These are phyloP conservation scores for Pachysandra terminalis DNA, from an alignment of 164 flowering plant genomes.

Conservation along the genomic window DNA sequence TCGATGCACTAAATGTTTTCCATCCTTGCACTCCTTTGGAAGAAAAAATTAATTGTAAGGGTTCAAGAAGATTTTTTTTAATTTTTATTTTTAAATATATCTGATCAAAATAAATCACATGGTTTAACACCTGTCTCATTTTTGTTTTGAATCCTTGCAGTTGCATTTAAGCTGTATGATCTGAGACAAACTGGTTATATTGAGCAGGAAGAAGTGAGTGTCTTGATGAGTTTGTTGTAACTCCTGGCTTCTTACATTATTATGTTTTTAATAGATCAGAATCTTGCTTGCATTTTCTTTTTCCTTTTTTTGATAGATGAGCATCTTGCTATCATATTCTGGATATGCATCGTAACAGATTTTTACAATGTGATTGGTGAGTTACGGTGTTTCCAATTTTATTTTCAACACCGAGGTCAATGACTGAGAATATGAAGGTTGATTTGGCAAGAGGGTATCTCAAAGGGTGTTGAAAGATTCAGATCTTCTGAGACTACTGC, in stretches of 20 bases:
- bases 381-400: conserved; percentile 53
- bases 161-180: conserved; percentile 83
- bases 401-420: conserved; percentile 46
- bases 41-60: conserved; percentile 77
- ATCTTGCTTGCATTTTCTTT: too few species aligned
- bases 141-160: conserved; percentile 41
- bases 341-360: too few species aligned
- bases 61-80: background rate
- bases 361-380: too few species aligned
- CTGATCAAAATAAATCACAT: background rate
- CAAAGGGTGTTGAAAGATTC: too few species aligned
- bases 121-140: background rate
- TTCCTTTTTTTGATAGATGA: too few species aligned
- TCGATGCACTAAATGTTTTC: conserved; percentile 72
- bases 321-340: too few species aligned
- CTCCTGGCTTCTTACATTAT: background rate
- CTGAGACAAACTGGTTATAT: conserved; percentile 77
- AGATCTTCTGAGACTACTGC: too few species aligned
- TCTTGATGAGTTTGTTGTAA: background rate
- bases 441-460: too few species aligned
- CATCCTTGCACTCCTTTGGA: conserved; percentile 74
- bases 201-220: conserved; percentile 82
- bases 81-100: background rate
- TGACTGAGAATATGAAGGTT: conserved; percentile 25
- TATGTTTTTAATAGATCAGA: background rate